phyloP scores from a whole-genome alignment of 345 rosid species.

The Psidium guajava region DNA sequence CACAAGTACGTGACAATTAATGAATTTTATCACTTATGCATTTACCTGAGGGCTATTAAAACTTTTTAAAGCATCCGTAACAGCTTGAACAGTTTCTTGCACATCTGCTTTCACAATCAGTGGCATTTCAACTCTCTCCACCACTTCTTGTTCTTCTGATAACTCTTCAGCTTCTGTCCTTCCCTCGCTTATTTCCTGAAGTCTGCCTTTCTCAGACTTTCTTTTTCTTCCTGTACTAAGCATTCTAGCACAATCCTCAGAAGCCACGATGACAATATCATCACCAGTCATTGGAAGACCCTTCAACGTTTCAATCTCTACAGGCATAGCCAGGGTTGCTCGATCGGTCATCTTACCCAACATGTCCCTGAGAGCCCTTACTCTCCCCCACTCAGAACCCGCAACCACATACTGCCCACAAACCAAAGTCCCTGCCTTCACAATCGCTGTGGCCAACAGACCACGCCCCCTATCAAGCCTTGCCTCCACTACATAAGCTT shows the following conservation, averaged over 20 bases:
- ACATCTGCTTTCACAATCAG: constrained; percentile 82
- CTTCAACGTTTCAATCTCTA: constrained; percentile 83
- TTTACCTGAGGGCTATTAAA: constrained; percentile 85
- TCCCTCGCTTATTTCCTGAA: constrained; percentile 47
- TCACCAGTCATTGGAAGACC: constrained; percentile 98
- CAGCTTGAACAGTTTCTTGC: constrained; percentile 96
- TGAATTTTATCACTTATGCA: background rate
- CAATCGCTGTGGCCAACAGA: constrained; percentile 80
- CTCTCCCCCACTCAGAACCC: constrained; percentile 87
- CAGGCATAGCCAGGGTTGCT: constrained; percentile 85
- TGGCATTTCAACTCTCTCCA: constrained; percentile 60
- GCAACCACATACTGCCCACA: constrained; percentile 77
- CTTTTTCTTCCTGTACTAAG: constrained; percentile 77
- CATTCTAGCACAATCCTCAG: constrained; percentile 92
- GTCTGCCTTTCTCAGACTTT: constrained; percentile 64
- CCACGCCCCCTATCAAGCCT: constrained; percentile 89
- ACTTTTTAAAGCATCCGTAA: constrained; percentile 76
- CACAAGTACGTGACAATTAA: background rate
- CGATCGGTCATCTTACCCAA: constrained; percentile 45
- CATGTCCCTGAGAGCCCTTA: constrained; percentile 73
- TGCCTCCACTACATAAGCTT: constrained; percentile 97
- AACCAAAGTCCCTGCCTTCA: constrained; percentile 76
- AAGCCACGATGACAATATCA: constrained; percentile 77
- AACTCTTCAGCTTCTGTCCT: constrained; percentile 26
- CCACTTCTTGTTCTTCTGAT: constrained; percentile 33